phyloP scores from a whole-genome alignment of 331 rosid species.

The Malus hybrid region DNA sequence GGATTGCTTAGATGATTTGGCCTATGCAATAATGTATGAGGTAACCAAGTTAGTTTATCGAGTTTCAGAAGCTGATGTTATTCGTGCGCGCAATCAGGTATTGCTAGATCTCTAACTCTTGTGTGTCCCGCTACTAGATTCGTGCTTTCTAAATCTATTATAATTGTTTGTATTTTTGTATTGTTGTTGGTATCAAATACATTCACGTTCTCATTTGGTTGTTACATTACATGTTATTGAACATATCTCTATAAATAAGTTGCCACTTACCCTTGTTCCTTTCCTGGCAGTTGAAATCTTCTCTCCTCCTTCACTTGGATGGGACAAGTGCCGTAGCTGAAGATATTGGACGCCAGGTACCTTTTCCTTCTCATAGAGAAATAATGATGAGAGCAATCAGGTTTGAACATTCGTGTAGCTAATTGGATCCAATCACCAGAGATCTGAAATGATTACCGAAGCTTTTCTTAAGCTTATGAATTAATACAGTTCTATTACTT shows the following conservation, averaged over 20 bases:
- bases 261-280: not conserved
- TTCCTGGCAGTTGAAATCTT: conserved; percentile 73
- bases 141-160: not conserved
- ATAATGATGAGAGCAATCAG: not conserved
- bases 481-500: too few species aligned
- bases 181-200: not conserved
- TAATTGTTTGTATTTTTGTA: not conserved
- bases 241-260: not conserved
- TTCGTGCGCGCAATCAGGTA: conserved; percentile 95
- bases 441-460: not conserved
- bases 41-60: conserved; percentile 77
- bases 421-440: not conserved
- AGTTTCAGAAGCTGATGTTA: conserved; percentile 79
- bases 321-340: conserved; percentile 89
- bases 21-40: conserved; percentile 83
- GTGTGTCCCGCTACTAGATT: not conserved
- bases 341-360: conserved; percentile 98
- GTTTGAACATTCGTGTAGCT: not conserved
- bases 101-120: not conserved
- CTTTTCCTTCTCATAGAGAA: not conserved
- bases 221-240: not conserved
- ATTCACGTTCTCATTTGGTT: not conserved
- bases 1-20: conserved; percentile 73
- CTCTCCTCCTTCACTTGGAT: conserved; percentile 84
- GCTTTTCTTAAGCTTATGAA: not conserved